Evolutionary conservation across 805 yeast species (phyloP).

Genomic region (Candida fluviatilis): DNA sequence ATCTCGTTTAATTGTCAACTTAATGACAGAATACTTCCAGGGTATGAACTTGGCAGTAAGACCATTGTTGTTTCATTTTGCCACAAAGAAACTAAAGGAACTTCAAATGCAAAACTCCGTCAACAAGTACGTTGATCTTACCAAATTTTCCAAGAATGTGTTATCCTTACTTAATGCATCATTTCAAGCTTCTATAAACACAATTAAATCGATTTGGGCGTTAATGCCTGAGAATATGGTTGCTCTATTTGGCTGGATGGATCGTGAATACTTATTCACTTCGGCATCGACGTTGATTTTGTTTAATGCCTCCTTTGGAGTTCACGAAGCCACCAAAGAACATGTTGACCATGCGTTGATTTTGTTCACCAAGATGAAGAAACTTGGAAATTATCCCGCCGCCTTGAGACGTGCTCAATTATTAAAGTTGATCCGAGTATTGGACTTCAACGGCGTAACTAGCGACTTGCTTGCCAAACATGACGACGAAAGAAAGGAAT

Average conservation of each 20-base stretch:
- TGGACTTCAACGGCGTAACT: conserved; percentile 70
- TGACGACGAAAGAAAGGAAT: conserved; percentile 38
- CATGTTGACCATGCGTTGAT: conserved; percentile 70
- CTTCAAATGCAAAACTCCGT: conserved; percentile 33
- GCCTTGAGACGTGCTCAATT: conserved; percentile 70
- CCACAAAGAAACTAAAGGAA: conserved; percentile 58
- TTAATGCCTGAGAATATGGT: conserved; percentile 73
- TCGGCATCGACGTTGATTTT: conserved; percentile 70
- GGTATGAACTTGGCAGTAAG: conserved; percentile 77
- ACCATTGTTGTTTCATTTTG: conserved; percentile 73
- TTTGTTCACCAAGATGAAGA: conserved; percentile 71
- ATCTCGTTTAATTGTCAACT: conserved; percentile 63
- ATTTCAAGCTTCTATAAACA: conserved; percentile 75
- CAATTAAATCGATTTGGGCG: conserved; percentile 71
- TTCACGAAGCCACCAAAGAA: conserved; percentile 67
- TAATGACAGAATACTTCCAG: conserved; percentile 80
- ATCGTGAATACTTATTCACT: conserved; percentile 74
- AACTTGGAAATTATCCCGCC: conserved; percentile 77
- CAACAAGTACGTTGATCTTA: conserved; percentile 58
- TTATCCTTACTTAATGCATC: conserved; percentile 70
- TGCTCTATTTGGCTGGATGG: conserved; percentile 87
- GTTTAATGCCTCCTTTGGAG: conserved; percentile 78
- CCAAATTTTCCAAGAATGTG: conserved; percentile 63
- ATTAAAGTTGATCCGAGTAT: conserved; percentile 55
- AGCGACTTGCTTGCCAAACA: conserved; percentile 52